These are phyloP conservation scores for Kockovaella imperatae DNA, from an alignment of 768 basidiomycete genomes.

Conservation along the genomic window DNA sequence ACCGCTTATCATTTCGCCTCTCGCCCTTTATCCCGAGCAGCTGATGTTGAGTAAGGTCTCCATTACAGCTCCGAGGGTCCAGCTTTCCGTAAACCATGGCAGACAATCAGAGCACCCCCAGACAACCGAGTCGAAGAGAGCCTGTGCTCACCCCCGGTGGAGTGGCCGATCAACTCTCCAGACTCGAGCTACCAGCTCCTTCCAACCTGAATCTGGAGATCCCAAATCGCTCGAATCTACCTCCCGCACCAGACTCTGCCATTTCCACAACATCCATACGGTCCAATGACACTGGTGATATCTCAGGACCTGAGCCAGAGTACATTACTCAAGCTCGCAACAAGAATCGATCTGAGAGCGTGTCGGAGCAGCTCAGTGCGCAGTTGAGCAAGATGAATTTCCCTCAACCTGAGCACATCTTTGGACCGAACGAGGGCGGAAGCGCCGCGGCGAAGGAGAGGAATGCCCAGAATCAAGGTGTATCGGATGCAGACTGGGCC, in stretches of 20 bases:
- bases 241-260: conserved; percentile 1
- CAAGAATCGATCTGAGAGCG: conserved; percentile 31
- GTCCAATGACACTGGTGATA: conserved; percentile 24
- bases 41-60: too few species aligned
- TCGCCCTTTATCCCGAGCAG: too few species aligned
- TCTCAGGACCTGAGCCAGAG: conserved; percentile 43
- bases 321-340: conserved; percentile 24
- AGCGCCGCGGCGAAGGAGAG: conserved; percentile 13
- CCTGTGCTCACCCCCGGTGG: conserved; percentile 14
- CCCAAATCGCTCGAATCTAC: too few species aligned
- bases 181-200: conserved; percentile 23
- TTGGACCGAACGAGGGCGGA: conserved; percentile 32
- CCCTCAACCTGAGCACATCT: conserved; percentile 43
- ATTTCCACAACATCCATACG: neutral
- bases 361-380: conserved; percentile 38
- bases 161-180: conserved; percentile 17
- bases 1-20: too few species aligned
- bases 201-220: too few species aligned
- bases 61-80: too few species aligned
- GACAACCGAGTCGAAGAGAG: neutral
- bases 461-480: conserved; percentile 21
- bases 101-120: too few species aligned
- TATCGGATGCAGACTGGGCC: conserved; percentile 42
- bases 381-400: conserved; percentile 40
- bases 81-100: too few species aligned